phyloP scores from a whole-genome alignment of 495 filamentous ascomycete species.

The Penicillium subrubescens region DNA sequence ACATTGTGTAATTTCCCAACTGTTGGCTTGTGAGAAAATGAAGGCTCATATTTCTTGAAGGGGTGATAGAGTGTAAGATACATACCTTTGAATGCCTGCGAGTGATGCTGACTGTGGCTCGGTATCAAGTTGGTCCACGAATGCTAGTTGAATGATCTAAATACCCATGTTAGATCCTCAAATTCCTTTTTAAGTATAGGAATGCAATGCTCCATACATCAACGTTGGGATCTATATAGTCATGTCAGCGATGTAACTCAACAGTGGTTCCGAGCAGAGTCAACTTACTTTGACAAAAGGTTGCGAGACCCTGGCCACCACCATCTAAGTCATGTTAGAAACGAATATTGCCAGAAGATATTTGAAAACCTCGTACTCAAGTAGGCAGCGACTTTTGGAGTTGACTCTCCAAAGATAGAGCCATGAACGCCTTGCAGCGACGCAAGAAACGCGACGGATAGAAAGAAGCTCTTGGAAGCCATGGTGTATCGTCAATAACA shows the following conservation, averaged over 20 bases:
- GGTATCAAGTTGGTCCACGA: conserved; percentile 1
- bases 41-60: not conserved
- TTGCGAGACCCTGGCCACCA: conserved; percentile 1
- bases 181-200: too few relatives aligned
- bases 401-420: not conserved
- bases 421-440: conserved; percentile 5
- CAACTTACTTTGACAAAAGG: conserved; percentile 9
- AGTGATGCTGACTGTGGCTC: not conserved
- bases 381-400: conserved; percentile 3
- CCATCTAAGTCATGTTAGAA: conserved; percentile 6
- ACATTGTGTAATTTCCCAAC: conserved; percentile 9
- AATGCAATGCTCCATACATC: conserved; percentile 1
- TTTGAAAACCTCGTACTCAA: not conserved
- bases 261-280: too few relatives aligned
- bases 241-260: not conserved
- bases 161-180: not conserved
- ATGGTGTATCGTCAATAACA: conserved; percentile 2
- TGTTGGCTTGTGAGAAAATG: not conserved
- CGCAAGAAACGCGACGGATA: not conserved
- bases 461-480: conserved; percentile 1
- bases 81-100: not conserved
- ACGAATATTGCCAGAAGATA: not conserved
- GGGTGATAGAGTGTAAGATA: not conserved
- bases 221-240: not conserved
- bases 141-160: conserved; percentile 12